Conservation (phyloP, 106 monocot genomes). For the Triglochin maritima region DNA sequence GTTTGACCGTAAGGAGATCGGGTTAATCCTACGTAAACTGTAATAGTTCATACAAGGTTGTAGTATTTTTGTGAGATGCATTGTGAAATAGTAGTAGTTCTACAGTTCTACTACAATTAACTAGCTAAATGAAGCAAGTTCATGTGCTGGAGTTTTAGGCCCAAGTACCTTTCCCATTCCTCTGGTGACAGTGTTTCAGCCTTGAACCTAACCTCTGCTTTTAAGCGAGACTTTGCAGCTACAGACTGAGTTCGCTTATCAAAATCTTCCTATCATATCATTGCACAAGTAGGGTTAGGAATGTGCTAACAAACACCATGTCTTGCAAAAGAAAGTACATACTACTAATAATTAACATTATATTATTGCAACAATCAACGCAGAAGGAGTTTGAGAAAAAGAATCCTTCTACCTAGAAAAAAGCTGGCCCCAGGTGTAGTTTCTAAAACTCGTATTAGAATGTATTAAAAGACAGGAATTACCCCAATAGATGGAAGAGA, state of each 20-base stretch:
- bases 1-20: too few relatives aligned
- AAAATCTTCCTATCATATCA: conserved; percentile 70
- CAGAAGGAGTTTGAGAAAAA: too few relatives aligned
- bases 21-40: too few relatives aligned
- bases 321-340: not conserved
- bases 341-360: too few relatives aligned
- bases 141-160: not conserved
- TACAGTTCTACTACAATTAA: too few relatives aligned
- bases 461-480: conserved; percentile 2
- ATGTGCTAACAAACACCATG: not conserved
- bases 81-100: too few relatives aligned
- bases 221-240: conserved; percentile 74
- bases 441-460: not conserved
- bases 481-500: conserved; percentile 91
- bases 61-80: too few relatives aligned
- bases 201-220: conserved; percentile 85
- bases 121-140: not conserved
- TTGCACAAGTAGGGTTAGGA: not conserved
- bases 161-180: conserved; percentile 88
- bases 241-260: conserved; percentile 75
- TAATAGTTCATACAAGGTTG: too few relatives aligned
- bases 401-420: not conserved
- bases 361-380: too few relatives aligned
- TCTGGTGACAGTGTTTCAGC: conserved; percentile 77
- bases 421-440: not conserved